These are phyloP conservation scores for Globisporangium paroecandrum DNA, from an alignment of 352 stramenopile species.

Conservation along the genomic window DNA sequence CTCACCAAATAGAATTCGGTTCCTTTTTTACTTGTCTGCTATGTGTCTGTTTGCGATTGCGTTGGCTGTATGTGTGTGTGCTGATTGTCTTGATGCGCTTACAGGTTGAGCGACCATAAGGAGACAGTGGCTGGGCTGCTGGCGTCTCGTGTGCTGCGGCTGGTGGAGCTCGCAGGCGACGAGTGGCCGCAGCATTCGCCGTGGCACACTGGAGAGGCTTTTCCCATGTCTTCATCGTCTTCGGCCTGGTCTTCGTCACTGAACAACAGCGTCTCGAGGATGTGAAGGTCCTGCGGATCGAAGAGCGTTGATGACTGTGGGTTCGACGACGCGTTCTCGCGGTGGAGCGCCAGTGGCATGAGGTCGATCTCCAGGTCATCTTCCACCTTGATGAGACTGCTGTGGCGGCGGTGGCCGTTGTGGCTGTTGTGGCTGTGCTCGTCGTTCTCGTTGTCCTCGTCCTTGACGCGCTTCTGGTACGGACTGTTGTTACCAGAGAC, in stretches of 20 bases:
- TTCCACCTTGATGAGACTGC: constrained; percentile 10
- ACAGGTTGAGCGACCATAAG: constrained; percentile 6
- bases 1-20: not conserved
- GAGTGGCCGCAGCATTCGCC: constrained; percentile 1
- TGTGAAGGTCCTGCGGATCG: constrained; percentile 43
- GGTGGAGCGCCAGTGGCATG: constrained; percentile 29
- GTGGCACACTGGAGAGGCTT: not conserved
- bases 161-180: constrained; percentile 4
- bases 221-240: constrained; percentile 11
- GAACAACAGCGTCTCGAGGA: constrained; percentile 52
- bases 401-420: not conserved
- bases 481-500: constrained; percentile 24
- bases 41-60: not conserved
- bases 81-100: not conserved
- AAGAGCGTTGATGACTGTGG: constrained; percentile 26
- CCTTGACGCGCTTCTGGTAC: constrained; percentile 11
- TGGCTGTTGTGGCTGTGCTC: constrained; percentile 4
- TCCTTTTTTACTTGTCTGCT: not conserved
- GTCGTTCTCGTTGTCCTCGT: constrained; percentile 6
- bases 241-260: constrained; percentile 48
- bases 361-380: constrained; percentile 22
- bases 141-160: constrained; percentile 1
- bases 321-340: constrained; percentile 15
- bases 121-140: not conserved
- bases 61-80: not conserved